Evolutionary conservation across 192 early-diverging fungal species (phyloP), one percentile per base, ranked within the genome.

Genomic region (Entomortierella chlamydospora): DNA sequence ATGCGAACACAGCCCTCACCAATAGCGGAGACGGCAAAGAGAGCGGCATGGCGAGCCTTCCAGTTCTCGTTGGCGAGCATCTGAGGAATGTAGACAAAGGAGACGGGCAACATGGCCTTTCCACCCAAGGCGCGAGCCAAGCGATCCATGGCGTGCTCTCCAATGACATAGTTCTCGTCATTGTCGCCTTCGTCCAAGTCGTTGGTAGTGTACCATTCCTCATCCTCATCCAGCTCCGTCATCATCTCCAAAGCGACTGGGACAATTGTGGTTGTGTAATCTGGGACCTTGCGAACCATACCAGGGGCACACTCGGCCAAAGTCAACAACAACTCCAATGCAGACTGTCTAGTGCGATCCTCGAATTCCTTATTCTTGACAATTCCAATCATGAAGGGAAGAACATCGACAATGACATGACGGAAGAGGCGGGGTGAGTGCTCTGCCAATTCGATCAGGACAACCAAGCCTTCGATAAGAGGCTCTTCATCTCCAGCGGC

Each of bases 61-160:
- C 98, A 99, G 57, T 93, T 90, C 45, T 83, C 79, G 29, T 93
- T 92, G 22, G 82, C 83, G 26, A 99, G 89, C 93, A 98, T 92
- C 62, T 90, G 81, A 66, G 97, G 97, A 68, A 99, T 97, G 58
- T 90, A 87, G 30, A 86, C 83, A 84, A 99, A 99, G 26, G 94
- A 87, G 58, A 92, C 87, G 6, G 96, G 95, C 57, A 99, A 85
- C 61, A 99, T 90, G 61, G 90, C 84, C 81, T 94, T 95, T 47
- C 98, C 98, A 69, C 95, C 92, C 64, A 96, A 73, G 53, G 91
- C 88, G 49, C 92, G 89, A 28, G 96, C 94, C 54, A 98, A 73
- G 47, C 98, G 92, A 83, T 99, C 98, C 89, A 99, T 85, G n/a
- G 95, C 92, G 86, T 97, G 95, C 84, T 97, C 95, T 64, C 91